These are phyloP conservation scores for Leccinum uliginosum DNA, from an alignment of 768 basidiomycete species.

Conservation along the genomic window DNA sequence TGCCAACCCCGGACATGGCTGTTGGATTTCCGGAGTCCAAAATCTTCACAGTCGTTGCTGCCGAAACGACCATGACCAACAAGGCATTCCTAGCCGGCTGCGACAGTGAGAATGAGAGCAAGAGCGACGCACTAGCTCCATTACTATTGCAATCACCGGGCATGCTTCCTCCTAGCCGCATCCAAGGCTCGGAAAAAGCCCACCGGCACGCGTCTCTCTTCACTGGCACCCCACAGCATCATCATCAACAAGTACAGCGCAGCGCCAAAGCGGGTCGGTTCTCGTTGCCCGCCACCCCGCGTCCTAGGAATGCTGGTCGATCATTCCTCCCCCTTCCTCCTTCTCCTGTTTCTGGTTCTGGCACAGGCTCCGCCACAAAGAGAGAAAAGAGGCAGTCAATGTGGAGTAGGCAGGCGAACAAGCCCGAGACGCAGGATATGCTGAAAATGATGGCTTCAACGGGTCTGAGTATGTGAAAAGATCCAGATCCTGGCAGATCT, in stretches of 20 bases:
- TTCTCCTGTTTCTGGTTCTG: neutral
- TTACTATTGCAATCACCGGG: neutral
- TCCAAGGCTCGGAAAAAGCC: neutral
- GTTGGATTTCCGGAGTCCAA: neutral
- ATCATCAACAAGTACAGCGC: conserved; percentile 4
- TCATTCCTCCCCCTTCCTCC: neutral
- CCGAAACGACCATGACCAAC: neutral
- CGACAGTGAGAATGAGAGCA: neutral
- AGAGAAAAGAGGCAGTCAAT: conserved; percentile 15
- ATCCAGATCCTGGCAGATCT: neutral
- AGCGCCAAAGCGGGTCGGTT: conserved; percentile 8
- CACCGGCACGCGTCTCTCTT: conserved; percentile 13
- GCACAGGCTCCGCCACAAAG: neutral
- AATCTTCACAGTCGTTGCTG: neutral
- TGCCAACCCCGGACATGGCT: neutral
- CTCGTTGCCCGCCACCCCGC: conserved; percentile 14
- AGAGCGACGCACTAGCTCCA: neutral
- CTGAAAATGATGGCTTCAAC: conserved; percentile 10
- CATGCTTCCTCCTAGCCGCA: neutral
- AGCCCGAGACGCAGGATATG: conserved; percentile 22
- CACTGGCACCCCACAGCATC: neutral
- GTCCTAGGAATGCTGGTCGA: neutral
- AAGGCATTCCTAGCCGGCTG: neutral
- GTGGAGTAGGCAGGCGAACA: conserved; percentile 16
- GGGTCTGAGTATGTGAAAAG: neutral